phyloP scores from a whole-genome alignment of 768 basidiomycete species.

The Neoboletus subvelutipes region DNA sequence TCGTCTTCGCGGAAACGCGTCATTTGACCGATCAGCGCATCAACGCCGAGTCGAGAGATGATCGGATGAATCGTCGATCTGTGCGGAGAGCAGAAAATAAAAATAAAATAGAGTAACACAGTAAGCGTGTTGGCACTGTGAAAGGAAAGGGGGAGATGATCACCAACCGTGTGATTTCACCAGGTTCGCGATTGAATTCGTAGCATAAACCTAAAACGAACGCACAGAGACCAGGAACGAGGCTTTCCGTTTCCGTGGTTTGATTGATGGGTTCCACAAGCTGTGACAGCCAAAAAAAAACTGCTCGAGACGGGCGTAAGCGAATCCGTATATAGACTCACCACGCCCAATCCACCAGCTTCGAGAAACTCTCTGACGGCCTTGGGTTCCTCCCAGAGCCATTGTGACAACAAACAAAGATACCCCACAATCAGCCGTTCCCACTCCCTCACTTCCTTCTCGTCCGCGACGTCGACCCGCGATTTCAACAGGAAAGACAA shows the following conservation, averaged over 20 bases:
- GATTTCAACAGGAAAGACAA: constrained; percentile 78
- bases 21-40: constrained; percentile 86
- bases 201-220: constrained; percentile 94
- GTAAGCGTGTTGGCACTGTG: neutral
- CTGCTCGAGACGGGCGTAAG: neutral
- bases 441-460: constrained; percentile 82
- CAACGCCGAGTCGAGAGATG: constrained; percentile 84
- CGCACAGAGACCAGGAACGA: constrained; percentile 87
- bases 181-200: constrained; percentile 93
- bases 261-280: constrained; percentile 95
- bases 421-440: constrained; percentile 86
- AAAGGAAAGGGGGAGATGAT: neutral
- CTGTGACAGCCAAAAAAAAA: constrained; percentile 37
- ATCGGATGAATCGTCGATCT: constrained; percentile 89
- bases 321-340: constrained; percentile 42
- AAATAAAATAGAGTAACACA: neutral
- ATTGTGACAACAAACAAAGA: constrained; percentile 78
- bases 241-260: constrained; percentile 75
- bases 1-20: constrained; percentile 87
- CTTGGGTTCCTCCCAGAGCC: constrained; percentile 95
- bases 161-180: constrained; percentile 87
- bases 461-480: constrained; percentile 48
- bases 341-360: constrained; percentile 86
- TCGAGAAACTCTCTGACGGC: constrained; percentile 88
- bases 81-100: too few relatives aligned